These are phyloP conservation scores for Melocanna baccifera DNA, from an alignment of 176 grass and related monocot genomes.

Conservation along the genomic window DNA sequence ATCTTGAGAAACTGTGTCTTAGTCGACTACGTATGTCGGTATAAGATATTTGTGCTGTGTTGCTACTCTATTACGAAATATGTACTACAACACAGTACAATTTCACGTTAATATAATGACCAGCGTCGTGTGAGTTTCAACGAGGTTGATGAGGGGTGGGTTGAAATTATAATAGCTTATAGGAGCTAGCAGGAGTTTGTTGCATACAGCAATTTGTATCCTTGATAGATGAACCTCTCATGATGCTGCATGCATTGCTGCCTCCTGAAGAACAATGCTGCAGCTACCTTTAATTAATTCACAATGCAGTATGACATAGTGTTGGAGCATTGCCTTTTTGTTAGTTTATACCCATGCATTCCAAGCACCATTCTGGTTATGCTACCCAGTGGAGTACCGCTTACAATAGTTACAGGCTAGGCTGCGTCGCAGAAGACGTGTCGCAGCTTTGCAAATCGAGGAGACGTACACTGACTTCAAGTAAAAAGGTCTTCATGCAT, in stretches of 20 bases:
- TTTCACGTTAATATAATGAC: too few relatives aligned
- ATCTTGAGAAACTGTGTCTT: too few relatives aligned
- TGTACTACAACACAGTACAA: too few relatives aligned
- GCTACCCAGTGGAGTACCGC: not conserved
- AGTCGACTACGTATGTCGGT: too few relatives aligned
- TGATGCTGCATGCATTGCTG: not conserved
- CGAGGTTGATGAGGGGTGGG: too few relatives aligned
- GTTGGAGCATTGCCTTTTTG: not conserved
- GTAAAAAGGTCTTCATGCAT: conserved; percentile 27
- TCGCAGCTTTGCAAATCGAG: not conserved
- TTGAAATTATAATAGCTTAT: too few relatives aligned
- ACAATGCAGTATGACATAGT: not conserved
- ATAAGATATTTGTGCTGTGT: too few relatives aligned
- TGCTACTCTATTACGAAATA: too few relatives aligned
- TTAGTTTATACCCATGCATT: not conserved
- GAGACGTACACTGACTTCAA: conserved; percentile 23
- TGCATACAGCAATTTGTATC: not conserved
- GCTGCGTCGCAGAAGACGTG: conserved; percentile 11
- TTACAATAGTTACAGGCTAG: not conserved
- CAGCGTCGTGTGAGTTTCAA: too few relatives aligned
- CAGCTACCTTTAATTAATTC: not conserved
- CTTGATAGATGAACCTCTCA: not conserved
- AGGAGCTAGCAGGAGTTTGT: too few relatives aligned
- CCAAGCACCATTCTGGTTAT: not conserved
- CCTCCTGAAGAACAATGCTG: not conserved